A percentile compares a stretch with the other conserved stretches of the same genome.
Evolutionary conservation across 306 rosid species (phyloP).

Genomic region (Ormosia semicastrata): DNA sequence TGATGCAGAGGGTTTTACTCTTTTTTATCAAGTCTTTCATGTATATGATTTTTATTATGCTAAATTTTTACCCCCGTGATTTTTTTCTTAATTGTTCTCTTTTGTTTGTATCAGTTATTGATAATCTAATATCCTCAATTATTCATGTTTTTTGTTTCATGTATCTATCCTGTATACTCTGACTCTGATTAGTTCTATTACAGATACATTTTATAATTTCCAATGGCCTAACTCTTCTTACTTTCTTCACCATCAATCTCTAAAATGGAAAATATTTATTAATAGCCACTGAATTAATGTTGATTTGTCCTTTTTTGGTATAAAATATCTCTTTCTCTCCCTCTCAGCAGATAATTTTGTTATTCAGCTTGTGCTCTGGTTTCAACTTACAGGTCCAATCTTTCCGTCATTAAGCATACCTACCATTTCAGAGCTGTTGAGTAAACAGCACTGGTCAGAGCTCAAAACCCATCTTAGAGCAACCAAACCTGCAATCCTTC

Average conservation of each 20-base stretch:
- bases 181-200: background rate
- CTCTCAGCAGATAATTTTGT: background rate
- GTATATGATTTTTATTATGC: background rate
- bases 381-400: constrained; percentile 25
- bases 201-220: background rate
- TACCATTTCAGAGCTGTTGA: constrained; percentile 55
- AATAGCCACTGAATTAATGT: background rate
- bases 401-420: constrained; percentile 23
- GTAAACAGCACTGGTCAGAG: constrained; percentile 70
- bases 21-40: background rate
- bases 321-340: background rate
- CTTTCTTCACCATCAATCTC: background rate
- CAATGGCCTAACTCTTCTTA: background rate
- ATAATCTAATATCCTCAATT: background rate
- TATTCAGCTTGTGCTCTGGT: background rate
- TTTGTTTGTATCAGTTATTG: background rate
- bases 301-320: background rate
- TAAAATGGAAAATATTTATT: background rate
- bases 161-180: background rate
- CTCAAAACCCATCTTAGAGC: constrained; percentile 53
- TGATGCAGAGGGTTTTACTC: background rate
- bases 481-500: constrained; percentile 38
- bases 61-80: background rate
- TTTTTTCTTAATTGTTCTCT: background rate
- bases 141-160: background rate